Conservation (phyloP, 352 stramenopile species). For the Phytopythium ostracodes region DNA sequence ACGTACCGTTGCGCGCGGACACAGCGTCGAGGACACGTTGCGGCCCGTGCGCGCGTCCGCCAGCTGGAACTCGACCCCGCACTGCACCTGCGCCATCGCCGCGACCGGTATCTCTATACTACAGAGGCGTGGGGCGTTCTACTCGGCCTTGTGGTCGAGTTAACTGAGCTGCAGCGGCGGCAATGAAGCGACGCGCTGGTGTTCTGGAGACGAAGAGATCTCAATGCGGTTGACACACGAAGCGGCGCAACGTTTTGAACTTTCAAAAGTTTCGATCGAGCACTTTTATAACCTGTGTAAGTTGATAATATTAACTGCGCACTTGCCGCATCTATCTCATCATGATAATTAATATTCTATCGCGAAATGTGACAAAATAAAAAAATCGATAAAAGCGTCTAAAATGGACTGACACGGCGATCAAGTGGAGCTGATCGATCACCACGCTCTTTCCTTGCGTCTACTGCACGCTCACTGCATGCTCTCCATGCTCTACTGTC, state of each 20-base stretch:
- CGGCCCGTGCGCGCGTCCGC: constrained; percentile 44
- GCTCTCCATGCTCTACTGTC: neutral
- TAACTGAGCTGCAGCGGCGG: too few relatives aligned
- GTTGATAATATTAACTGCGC: neutral
- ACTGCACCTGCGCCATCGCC: constrained; percentile 12
- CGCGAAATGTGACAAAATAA: neutral
- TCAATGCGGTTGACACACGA: constrained; percentile 7
- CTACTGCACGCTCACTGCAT: too few relatives aligned
- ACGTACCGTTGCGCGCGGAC: constrained; percentile 28
- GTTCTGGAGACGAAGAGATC: too few relatives aligned
- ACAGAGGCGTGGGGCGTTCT: too few relatives aligned
- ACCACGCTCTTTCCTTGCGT: too few relatives aligned
- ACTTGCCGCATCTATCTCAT: neutral
- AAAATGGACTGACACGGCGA: too few relatives aligned
- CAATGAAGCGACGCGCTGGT: too few relatives aligned
- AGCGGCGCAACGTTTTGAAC: constrained; percentile 4
- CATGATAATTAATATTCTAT: neutral
- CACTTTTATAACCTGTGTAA: neutral
- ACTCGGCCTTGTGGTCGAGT: too few relatives aligned
- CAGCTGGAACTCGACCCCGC: constrained; percentile 58
- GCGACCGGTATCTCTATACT: too few relatives aligned
- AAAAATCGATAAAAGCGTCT: neutral
- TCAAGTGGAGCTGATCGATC: too few relatives aligned
- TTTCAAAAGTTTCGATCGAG: constrained; percentile 2
- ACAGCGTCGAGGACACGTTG: constrained; percentile 38